Conservation (phyloP, 2,329 filamentous ascomycete genomes). For the Fusarium sp. region DNA sequence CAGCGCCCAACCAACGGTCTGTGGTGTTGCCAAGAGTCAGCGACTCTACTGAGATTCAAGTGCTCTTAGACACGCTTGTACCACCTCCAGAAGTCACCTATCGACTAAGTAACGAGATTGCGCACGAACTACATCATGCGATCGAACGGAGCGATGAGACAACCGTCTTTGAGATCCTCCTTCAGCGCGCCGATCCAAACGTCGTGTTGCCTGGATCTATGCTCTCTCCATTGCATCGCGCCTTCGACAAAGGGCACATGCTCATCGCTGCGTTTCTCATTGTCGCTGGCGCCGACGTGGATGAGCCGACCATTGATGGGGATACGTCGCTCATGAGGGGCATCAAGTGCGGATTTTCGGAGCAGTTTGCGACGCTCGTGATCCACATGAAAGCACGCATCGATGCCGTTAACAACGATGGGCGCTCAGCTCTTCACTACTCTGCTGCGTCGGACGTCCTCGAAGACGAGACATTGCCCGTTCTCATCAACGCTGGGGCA, state of each 20-base stretch:
- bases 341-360: slow-evolving; percentile 43
- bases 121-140: slow-evolving; percentile 38
- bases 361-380: slow-evolving; percentile 42
- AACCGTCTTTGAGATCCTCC: slow-evolving; percentile 39
- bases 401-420: slow-evolving; percentile 40
- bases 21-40: slow-evolving; percentile 41
- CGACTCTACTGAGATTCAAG: slow-evolving; percentile 42
- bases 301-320: slow-evolving; percentile 41
- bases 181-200: slow-evolving; percentile 41
- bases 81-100: slow-evolving; percentile 36
- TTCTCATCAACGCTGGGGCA: slow-evolving; percentile 39
- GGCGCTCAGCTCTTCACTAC: slow-evolving; percentile 39
- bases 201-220: slow-evolving; percentile 41
- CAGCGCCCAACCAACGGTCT: slow-evolving; percentile 34
- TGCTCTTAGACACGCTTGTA: slow-evolving; percentile 42
- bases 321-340: slow-evolving; percentile 42
- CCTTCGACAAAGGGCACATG: slow-evolving; percentile 41
- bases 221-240: slow-evolving; percentile 42
- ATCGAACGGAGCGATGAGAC: slow-evolving; percentile 40
- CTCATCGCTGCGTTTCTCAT: slow-evolving; percentile 42
- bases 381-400: slow-evolving; percentile 38
- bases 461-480: slow-evolving; percentile 40
- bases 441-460: slow-evolving; percentile 42
- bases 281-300: slow-evolving; percentile 41
- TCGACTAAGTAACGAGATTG: slow-evolving; percentile 31